Percentiles rank a stretch among this genome's conserved stretches.
Evolutionary conservation across 352 stramenopile genomes (phyloP).

Genomic region (Globisporangium splendens): DNA sequence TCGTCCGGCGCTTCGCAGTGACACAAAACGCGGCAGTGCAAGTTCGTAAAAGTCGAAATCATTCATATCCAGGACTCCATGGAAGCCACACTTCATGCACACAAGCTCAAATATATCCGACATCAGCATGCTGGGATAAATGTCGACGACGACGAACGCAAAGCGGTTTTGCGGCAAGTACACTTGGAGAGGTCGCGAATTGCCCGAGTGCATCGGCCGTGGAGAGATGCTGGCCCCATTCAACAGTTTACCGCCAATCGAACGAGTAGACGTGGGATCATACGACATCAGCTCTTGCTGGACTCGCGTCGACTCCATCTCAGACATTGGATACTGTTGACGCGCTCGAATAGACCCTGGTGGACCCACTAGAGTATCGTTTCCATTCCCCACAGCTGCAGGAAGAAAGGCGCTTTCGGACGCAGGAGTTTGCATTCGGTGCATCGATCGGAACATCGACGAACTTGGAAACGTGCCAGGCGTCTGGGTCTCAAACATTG

Average conservation of each 20-base stretch:
- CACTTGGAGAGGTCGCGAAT: constrained; percentile 55
- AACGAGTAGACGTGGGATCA: constrained; percentile 63
- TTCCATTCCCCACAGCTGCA: constrained; percentile 17
- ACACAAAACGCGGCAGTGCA: constrained; percentile 79
- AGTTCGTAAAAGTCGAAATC: constrained; percentile 88
- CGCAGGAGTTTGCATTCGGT: constrained; percentile 62
- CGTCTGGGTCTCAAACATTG: constrained; percentile 25
- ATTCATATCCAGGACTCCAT: constrained; percentile 62
- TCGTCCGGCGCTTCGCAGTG: constrained; percentile 74
- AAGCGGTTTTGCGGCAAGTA: constrained; percentile 87
- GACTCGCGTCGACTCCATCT: constrained; percentile 48
- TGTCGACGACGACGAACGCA: constrained; percentile 70
- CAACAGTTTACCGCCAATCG: constrained; percentile 30
- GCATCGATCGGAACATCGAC: constrained; percentile 52
- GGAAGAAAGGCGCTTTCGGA: constrained; percentile 20
- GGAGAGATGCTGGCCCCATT: constrained; percentile 35
- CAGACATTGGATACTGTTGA: constrained; percentile 41
- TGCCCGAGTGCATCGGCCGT: constrained; percentile 35
- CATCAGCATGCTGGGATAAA: constrained; percentile 48
- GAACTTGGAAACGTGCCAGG: constrained; percentile 46
- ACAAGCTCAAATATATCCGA: constrained; percentile 76
- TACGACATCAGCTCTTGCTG: constrained; percentile 54
- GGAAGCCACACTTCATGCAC: constrained; percentile 72
- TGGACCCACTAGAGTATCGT: constrained; percentile 16
- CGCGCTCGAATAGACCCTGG: constrained; percentile 41